Percentiles rank a stretch among this genome's conserved stretches.
Conservation (phyloP, 192 early-diverging fungal genomes). For the Podila horticola region DNA sequence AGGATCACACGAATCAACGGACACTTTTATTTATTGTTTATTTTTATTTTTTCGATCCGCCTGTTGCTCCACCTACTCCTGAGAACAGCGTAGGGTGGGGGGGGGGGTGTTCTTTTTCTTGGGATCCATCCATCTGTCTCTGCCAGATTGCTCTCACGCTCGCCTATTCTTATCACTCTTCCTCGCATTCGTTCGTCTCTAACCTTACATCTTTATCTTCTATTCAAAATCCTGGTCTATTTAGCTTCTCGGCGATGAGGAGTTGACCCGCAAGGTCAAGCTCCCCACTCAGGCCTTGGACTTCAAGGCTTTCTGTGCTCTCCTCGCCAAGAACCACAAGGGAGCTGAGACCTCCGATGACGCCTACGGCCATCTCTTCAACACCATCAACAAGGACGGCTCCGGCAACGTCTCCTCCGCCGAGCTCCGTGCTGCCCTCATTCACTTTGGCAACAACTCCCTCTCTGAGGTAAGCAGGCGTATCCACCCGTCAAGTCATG, state of each 20-base stretch:
- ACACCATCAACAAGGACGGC: conserved; percentile 48
- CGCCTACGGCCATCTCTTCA: conserved; percentile 35
- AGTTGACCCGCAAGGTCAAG: conserved; percentile 37
- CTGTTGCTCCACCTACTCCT: too few species aligned
- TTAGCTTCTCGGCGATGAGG: conserved; percentile 45
- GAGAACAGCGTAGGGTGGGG: too few species aligned
- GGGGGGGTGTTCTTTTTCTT: not conserved
- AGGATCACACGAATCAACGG: too few species aligned
- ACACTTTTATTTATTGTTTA: too few species aligned
- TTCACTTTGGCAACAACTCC: conserved; percentile 52
- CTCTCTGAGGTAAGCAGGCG: conserved; percentile 38
- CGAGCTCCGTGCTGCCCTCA: conserved; percentile 45
- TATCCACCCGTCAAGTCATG: not conserved
- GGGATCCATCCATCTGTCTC: not conserved
- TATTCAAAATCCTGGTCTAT: not conserved
- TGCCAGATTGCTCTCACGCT: not conserved
- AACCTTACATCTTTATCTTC: not conserved
- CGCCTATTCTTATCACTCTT: not conserved
- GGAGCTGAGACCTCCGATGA: conserved; percentile 46
- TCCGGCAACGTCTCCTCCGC: conserved; percentile 47
- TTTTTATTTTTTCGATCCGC: too few species aligned
- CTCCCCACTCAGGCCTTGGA: conserved; percentile 52
- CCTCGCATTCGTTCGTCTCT: not conserved
- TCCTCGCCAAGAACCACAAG: conserved; percentile 49
- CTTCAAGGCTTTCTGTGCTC: conserved; percentile 48